phyloP scores from a whole-genome alignment of 2,329 filamentous ascomycete species.

The Furcasterigmium sp. region DNA sequence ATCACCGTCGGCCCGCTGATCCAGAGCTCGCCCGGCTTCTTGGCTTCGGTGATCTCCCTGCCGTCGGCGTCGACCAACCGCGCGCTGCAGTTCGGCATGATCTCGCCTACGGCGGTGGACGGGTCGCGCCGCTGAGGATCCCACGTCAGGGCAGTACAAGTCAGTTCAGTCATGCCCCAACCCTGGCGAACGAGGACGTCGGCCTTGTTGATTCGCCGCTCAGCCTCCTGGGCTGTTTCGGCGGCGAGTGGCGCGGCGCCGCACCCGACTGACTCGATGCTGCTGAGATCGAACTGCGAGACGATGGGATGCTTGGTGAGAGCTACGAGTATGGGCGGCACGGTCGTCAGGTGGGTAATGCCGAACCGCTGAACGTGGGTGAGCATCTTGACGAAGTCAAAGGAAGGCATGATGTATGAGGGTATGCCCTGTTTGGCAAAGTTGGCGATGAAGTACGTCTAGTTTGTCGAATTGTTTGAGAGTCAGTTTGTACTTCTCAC shows the following conservation, averaged over 20 bases:
- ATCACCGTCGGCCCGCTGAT: constrained; percentile 67
- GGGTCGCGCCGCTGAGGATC: constrained; percentile 39
- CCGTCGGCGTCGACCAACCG: constrained; percentile 59
- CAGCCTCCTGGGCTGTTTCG: constrained; percentile 54
- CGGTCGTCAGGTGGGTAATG: constrained; percentile 61
- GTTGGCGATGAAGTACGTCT: constrained; percentile 64
- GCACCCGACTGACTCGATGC: constrained; percentile 51
- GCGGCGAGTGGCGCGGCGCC: constrained; percentile 65
- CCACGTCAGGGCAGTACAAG: constrained; percentile 65
- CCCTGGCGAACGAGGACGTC: constrained; percentile 52
- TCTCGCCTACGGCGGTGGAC: constrained; percentile 55
- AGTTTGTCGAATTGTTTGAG: no score
- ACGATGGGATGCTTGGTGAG: constrained; percentile 67
- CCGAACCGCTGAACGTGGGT: constrained; percentile 60
- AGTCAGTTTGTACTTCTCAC: no score
- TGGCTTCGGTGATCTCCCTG: constrained; percentile 40
- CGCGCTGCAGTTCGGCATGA: constrained; percentile 64
- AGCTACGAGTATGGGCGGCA: constrained; percentile 70
- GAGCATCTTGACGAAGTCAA: constrained; percentile 70
- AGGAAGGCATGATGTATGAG: constrained; percentile 73
- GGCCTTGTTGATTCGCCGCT: constrained; percentile 28
- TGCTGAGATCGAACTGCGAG: constrained; percentile 63
- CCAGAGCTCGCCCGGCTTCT: constrained; percentile 66
- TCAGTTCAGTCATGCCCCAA: constrained; percentile 85
- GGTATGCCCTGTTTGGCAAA: constrained; percentile 52